These are phyloP conservation scores for Boletus insuetus DNA, from an alignment of 768 basidiomycete genomes.

Conservation along the genomic window DNA sequence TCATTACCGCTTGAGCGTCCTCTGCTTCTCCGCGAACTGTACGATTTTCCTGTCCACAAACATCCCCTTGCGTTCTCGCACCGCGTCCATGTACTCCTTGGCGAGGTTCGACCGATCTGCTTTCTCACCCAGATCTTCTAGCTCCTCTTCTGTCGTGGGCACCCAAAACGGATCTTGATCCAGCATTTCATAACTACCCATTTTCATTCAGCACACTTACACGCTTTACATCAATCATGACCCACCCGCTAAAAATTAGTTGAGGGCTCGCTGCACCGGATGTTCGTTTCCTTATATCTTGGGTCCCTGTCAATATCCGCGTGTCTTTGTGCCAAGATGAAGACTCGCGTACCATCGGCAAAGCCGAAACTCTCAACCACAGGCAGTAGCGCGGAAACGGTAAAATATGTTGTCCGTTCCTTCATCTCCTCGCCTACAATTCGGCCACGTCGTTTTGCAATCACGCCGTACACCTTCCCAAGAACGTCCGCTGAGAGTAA, in stretches of 20 bases:
- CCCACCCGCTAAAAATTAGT: conserved; percentile 91
- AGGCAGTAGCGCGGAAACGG: conserved; percentile 84
- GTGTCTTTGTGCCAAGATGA: not conserved
- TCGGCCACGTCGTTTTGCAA: conserved; percentile 84
- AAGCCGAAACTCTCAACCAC: conserved; percentile 98
- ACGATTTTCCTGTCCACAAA: conserved; percentile 95
- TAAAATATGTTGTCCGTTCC: conserved; percentile 94
- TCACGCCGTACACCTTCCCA: conserved; percentile 95
- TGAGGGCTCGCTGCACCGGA: conserved; percentile 98
- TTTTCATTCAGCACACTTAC: conserved; percentile 16
- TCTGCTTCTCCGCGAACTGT: conserved; percentile 95
- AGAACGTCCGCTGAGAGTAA: conserved; percentile 78
- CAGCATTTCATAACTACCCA: conserved; percentile 79
- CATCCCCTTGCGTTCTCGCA: conserved; percentile 91
- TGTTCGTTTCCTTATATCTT: conserved; percentile 94
- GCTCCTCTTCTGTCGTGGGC: conserved; percentile 92
- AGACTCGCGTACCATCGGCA: conserved; percentile 69
- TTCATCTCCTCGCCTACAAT: conserved; percentile 99
- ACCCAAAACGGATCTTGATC: conserved; percentile 98
- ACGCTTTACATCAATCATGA: not conserved
- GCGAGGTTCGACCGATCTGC: conserved; percentile 93
- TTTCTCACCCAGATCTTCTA: conserved; percentile 96
- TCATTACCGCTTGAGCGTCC: conserved; percentile 68
- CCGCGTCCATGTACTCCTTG: conserved; percentile 86
- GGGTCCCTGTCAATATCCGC: conserved; percentile 4